phyloP scores from a whole-genome alignment of 148 eudicot genomes.

The Camellia lanceoleosa region DNA sequence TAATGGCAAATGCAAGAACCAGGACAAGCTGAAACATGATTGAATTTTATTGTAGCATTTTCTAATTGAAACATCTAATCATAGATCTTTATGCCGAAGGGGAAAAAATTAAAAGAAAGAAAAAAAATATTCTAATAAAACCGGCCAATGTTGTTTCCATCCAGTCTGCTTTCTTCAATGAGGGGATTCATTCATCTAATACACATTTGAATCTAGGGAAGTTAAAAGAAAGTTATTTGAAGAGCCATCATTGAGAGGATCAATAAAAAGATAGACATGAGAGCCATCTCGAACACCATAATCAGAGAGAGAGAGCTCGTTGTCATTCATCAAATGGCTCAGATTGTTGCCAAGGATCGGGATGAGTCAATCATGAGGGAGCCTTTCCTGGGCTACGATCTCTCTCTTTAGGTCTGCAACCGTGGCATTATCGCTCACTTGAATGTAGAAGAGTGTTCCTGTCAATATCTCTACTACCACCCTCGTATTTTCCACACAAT shows the following conservation, averaged over 20 bases:
- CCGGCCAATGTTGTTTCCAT: background rate
- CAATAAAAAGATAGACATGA: conserved; percentile 37
- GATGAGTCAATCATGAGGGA: conserved; percentile 35
- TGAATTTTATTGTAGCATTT: too few species aligned
- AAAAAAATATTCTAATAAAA: background rate
- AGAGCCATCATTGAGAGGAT: conserved; percentile 9
- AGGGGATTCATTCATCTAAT: background rate
- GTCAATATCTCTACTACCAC: conserved; percentile 46
- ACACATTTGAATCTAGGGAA: background rate
- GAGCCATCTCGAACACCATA: conserved; percentile 45
- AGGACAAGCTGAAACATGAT: too few species aligned
- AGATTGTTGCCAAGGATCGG: conserved; percentile 16
- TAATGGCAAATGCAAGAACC: too few species aligned
- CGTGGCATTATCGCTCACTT: conserved; percentile 39
- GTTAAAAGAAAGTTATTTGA: background rate
- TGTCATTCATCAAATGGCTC: conserved; percentile 20
- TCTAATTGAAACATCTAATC: too few species aligned
- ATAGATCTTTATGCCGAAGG: background rate
- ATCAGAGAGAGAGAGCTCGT: conserved; percentile 31
- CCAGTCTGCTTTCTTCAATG: too few species aligned
- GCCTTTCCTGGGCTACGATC: conserved; percentile 40
- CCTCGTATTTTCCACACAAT: conserved; percentile 26
- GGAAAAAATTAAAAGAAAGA: too few species aligned
- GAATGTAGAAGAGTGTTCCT: conserved; percentile 44
- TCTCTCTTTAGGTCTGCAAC: conserved; percentile 44